A percentile compares a stretch with the other conserved stretches of the same genome.
Evolutionary conservation across 2,329 filamentous ascomycete species (phyloP).

Genomic region (Colletotrichum tamarilloi): DNA sequence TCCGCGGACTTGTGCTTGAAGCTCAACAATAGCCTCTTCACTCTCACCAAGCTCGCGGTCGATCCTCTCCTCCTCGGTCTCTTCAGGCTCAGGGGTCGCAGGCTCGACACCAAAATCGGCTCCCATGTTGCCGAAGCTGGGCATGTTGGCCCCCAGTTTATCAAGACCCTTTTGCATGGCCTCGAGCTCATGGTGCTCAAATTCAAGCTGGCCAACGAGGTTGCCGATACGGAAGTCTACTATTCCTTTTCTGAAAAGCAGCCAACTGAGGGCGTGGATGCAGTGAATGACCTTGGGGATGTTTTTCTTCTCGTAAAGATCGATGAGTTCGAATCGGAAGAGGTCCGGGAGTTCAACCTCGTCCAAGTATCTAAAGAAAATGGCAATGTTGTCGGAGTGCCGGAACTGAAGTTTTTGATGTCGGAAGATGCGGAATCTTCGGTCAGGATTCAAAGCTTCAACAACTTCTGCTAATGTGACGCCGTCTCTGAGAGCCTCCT

Average conservation of each 20-base stretch:
- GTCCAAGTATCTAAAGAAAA: slow-evolving; percentile 94
- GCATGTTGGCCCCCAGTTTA: slow-evolving; percentile 94
- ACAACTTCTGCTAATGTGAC: slow-evolving; percentile 96
- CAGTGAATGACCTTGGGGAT: slow-evolving; percentile 99
- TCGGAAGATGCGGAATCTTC: slow-evolving; percentile 84
- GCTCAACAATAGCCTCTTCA: slow-evolving; percentile 76
- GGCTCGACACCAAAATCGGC: slow-evolving; percentile 93
- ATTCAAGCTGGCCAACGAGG: slow-evolving; percentile 93
- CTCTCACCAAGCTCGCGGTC: slow-evolving; percentile 84
- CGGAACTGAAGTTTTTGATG: slow-evolving; percentile 88
- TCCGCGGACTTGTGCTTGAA: slow-evolving; percentile 89
- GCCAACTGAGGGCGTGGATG: slow-evolving; percentile 95
- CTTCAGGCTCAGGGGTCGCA: slow-evolving; percentile 77
- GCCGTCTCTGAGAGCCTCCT: slow-evolving; percentile 91
- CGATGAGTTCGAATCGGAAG: slow-evolving; percentile 96
- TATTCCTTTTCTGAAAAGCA: slow-evolving; percentile 95
- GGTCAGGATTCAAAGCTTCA: slow-evolving; percentile 83
- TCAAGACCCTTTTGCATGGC: slow-evolving; percentile 97
- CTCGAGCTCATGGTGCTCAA: slow-evolving; percentile 97
- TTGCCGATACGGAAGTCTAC: slow-evolving; percentile 97
- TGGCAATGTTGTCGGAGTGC: slow-evolving; percentile 97
- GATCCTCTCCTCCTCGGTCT: slow-evolving; percentile 91
- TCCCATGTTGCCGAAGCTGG: slow-evolving; percentile 97
- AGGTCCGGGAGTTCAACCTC: slow-evolving; percentile 93
- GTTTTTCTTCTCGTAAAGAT: slow-evolving; percentile 99